Conservation (phyloP, 129 eudicot genomes). For the Scalesia atractyloides region DNA sequence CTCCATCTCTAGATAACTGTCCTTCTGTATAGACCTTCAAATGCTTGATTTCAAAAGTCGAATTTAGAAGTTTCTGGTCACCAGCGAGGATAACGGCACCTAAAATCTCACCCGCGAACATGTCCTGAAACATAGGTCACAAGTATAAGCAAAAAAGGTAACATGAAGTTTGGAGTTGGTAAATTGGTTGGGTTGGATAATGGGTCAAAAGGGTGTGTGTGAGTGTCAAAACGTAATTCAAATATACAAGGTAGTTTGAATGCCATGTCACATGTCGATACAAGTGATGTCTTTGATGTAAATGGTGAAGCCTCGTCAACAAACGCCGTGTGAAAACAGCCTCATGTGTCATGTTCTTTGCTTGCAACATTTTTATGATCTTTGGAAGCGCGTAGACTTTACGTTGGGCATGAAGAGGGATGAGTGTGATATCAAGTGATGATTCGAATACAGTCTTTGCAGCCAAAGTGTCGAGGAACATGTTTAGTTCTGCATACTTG, state of each 20-base stretch:
- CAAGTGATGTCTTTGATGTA: constrained; percentile 41
- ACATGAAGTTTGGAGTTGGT: neutral
- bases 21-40: constrained; percentile 58
- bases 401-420: constrained; percentile 60
- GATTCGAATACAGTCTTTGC: constrained; percentile 69
- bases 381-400: constrained; percentile 39
- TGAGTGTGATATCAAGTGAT: constrained; percentile 54
- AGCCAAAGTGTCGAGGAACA: constrained; percentile 88
- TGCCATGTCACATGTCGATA: constrained; percentile 64
- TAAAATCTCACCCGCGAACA: constrained; percentile 69
- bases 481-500: constrained; percentile 66
- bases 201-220: neutral
- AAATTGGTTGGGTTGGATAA: neutral
- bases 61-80: constrained; percentile 36
- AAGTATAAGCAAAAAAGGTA: neutral
- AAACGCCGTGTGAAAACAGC: constrained; percentile 49
- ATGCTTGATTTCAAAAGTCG: constrained; percentile 31
- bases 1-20: constrained; percentile 55
- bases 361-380: constrained; percentile 37
- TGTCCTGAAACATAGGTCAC: constrained; percentile 48
- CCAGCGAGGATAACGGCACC: constrained; percentile 62
- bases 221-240: neutral
- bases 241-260: neutral
- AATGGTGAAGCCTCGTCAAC: constrained; percentile 42
- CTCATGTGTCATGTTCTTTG: constrained; percentile 55